Conservation (phyloP, 371 early-diverging fungal genomes). For the Mucor plumbeus region DNA sequence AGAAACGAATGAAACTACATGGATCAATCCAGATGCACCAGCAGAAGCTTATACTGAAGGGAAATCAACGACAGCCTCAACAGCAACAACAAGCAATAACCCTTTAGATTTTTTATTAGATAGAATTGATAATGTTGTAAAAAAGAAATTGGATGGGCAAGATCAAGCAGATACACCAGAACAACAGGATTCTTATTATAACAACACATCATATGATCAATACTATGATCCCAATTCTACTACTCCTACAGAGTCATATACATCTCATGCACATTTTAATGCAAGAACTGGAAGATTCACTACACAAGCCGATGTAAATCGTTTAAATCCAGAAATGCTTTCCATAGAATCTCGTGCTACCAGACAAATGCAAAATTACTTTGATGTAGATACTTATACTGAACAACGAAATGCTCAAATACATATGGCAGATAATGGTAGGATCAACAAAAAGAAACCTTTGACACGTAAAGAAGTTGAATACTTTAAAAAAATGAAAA, state of each 20-base stretch:
- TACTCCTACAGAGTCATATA: slow-evolving; percentile 27
- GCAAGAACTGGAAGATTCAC: slow-evolving; percentile 58
- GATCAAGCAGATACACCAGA: neutral
- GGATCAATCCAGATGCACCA: slow-evolving; percentile 43
- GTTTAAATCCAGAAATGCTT: slow-evolving; percentile 45
- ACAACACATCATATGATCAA: neutral
- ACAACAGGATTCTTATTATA: neutral
- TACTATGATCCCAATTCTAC: slow-evolving; percentile 8
- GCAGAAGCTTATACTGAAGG: neutral
- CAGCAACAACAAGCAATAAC: slow-evolving; percentile 13
- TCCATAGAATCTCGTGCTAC: slow-evolving; percentile 46
- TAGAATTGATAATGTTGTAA: slow-evolving; percentile 47
- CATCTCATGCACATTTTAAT: slow-evolving; percentile 56
- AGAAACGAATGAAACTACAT: slow-evolving; percentile 63
- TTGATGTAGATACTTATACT: slow-evolving; percentile 55
- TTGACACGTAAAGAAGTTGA: slow-evolving; percentile 49
- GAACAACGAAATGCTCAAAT: slow-evolving; percentile 39
- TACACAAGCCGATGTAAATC: slow-evolving; percentile 40
- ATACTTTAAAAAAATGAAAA: slow-evolving; percentile 47
- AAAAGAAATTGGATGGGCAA: slow-evolving; percentile 35
- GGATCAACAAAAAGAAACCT: slow-evolving; percentile 30
- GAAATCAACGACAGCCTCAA: neutral
- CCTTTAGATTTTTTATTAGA: slow-evolving; percentile 45
- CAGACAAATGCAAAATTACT: slow-evolving; percentile 54
- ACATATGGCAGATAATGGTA: slow-evolving; percentile 11